A percentile compares a stretch with the other conserved stretches of the same genome.
These are phyloP conservation scores for Fusarium sambucinum DNA, from an alignment of 2,329 filamentous ascomycete species.

Conservation along the genomic window DNA sequence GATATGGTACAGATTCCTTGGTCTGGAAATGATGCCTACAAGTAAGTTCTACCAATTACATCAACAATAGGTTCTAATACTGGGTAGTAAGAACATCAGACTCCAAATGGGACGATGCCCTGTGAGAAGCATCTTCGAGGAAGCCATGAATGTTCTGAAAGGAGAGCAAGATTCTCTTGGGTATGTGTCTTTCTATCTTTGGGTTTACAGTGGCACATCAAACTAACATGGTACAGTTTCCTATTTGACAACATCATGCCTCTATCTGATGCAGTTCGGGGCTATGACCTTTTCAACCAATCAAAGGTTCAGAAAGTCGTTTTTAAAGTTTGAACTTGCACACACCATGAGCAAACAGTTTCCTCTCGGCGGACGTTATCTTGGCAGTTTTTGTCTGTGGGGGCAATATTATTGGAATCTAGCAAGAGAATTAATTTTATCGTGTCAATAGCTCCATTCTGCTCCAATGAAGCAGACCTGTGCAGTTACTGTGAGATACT, in stretches of 20 bases:
- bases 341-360: too few species aligned
- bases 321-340: slow-evolving; percentile 58
- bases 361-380: too few species aligned
- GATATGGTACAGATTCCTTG: slow-evolving; percentile 67
- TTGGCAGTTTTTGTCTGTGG: too few species aligned
- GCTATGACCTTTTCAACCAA: slow-evolving; percentile 77
- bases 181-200: slow-evolving; percentile 62
- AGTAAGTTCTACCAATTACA: slow-evolving; percentile 51
- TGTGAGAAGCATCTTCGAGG: slow-evolving; percentile 75
- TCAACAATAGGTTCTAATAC: slow-evolving; percentile 27
- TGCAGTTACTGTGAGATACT: not conserved
- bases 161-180: slow-evolving; percentile 74
- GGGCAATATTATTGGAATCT: too few species aligned
- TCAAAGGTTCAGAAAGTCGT: slow-evolving; percentile 81
- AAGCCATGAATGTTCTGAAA: slow-evolving; percentile 73
- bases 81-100: slow-evolving; percentile 73
- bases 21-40: slow-evolving; percentile 72
- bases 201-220: too few species aligned
- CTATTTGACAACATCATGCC: slow-evolving; percentile 83
- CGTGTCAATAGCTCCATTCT: too few species aligned
- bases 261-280: slow-evolving; percentile 72
- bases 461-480: rapidly evolving
- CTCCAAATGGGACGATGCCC: slow-evolving; percentile 84
- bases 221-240: slow-evolving; percentile 63
- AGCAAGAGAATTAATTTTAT: too few species aligned